These are phyloP conservation scores for Saposhnikovia divaricata DNA, from an alignment of 129 eudicot species.

Conservation along the genomic window DNA sequence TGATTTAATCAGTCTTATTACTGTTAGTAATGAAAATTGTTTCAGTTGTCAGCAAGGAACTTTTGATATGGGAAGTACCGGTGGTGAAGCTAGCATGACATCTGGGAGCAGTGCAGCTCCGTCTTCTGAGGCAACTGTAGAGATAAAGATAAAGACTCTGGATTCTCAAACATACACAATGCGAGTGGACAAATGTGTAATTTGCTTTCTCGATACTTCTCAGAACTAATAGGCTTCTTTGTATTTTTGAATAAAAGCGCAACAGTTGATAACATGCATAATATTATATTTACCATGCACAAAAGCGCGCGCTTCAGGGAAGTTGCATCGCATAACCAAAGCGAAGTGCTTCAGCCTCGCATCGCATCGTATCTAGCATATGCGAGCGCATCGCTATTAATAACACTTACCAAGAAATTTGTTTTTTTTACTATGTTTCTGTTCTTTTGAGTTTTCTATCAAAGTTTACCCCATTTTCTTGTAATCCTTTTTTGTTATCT, in stretches of 20 bases:
- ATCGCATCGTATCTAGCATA: too few relatives aligned
- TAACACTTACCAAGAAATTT: too few relatives aligned
- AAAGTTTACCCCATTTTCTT: neutral
- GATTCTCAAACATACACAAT: conserved; percentile 86
- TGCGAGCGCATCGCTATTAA: too few relatives aligned
- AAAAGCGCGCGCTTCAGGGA: too few relatives aligned
- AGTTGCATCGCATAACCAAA: too few relatives aligned
- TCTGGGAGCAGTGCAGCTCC: conserved; percentile 36
- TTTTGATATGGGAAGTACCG: conserved; percentile 50
- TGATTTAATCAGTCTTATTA: neutral
- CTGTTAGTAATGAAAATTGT: conserved; percentile 2
- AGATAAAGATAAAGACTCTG: conserved; percentile 93
- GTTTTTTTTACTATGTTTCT: neutral
- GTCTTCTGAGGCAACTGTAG: conserved; percentile 62
- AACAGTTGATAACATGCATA: too few relatives aligned
- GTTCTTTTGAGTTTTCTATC: neutral
- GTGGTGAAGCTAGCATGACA: conserved; percentile 35
- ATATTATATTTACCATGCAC: too few relatives aligned
- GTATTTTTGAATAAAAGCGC: neutral
- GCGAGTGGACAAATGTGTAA: conserved; percentile 90
- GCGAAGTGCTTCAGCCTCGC: too few relatives aligned
- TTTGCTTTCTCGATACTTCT: conserved; percentile 3
- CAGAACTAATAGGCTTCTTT: neutral
- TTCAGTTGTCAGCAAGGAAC: conserved; percentile 19
- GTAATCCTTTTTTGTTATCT: neutral